Conservation (phyloP, 441 rosid species). For the Populus trichocarpa region DNA sequence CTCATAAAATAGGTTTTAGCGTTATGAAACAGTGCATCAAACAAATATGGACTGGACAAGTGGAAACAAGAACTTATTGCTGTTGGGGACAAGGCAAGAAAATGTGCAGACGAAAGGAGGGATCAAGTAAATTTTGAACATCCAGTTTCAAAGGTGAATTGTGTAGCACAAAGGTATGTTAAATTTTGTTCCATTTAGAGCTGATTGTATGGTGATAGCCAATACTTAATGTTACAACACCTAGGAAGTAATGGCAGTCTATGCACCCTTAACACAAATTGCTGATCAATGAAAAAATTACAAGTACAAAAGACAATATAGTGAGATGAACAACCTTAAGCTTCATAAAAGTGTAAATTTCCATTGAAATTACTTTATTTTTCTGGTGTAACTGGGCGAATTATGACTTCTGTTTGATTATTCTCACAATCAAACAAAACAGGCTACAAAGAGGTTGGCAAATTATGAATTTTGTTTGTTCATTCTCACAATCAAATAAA, state of each 20-base stretch:
- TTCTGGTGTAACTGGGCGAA: background rate
- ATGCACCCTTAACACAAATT: background rate
- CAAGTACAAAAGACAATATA: background rate
- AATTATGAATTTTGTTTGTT: background rate
- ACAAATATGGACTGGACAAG: background rate
- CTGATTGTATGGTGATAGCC: background rate
- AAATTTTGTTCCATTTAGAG: background rate
- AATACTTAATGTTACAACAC: background rate
- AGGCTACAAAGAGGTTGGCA: background rate
- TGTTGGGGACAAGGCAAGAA: background rate
- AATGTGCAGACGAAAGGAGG: background rate
- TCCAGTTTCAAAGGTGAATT: background rate
- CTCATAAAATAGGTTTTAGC: background rate
- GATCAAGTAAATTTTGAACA: constrained; percentile 3
- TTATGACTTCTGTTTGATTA: background rate
- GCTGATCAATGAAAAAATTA: background rate
- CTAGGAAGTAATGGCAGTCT: background rate
- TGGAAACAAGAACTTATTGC: background rate
- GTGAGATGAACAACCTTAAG: background rate
- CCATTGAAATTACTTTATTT: background rate
- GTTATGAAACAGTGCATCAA: background rate
- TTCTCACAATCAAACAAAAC: background rate
- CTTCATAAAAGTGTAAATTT: background rate
- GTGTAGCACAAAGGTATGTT: background rate
- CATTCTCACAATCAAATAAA: background rate